Percentiles rank a stretch among this genome's conserved stretches.
Evolutionary conservation across 768 basidiomycete species (phyloP).

Genomic region (Mycena belliarum): DNA sequence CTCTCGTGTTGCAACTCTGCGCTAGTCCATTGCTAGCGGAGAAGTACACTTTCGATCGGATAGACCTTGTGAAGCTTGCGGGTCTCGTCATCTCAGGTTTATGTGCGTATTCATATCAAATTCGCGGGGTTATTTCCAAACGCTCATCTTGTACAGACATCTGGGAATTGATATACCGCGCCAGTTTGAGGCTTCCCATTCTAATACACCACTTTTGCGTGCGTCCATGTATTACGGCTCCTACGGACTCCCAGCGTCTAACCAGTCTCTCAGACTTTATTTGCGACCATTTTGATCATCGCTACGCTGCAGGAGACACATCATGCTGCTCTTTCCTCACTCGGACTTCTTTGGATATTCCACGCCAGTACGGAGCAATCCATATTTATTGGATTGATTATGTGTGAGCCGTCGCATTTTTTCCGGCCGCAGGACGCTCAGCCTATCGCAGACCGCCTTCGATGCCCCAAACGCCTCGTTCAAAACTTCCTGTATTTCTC

Average conservation of each 20-base stretch:
- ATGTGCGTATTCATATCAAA: neutral
- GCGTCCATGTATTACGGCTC: neutral
- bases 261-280: neutral
- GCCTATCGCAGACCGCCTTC: neutral
- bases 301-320: neutral
- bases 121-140: neutral
- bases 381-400: neutral
- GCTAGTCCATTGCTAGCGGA: neutral
- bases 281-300: conserved; percentile 1
- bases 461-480: neutral
- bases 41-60: neutral
- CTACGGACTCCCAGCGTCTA: neutral
- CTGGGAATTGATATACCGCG: conserved; percentile 1
- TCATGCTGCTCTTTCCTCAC: neutral
- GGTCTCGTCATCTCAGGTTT: neutral
- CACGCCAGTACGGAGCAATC: neutral
- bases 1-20: neutral
- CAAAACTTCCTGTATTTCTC: neutral
- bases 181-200: neutral
- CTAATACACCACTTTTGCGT: conserved; percentile 5
- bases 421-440: no score
- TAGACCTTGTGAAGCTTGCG: conserved; percentile 2
- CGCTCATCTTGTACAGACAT: neutral
- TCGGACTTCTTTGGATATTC: neutral
- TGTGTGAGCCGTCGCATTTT: no score